Conservation (phyloP, 202 grass and related monocot species). For the Elaeis oleifera region DNA sequence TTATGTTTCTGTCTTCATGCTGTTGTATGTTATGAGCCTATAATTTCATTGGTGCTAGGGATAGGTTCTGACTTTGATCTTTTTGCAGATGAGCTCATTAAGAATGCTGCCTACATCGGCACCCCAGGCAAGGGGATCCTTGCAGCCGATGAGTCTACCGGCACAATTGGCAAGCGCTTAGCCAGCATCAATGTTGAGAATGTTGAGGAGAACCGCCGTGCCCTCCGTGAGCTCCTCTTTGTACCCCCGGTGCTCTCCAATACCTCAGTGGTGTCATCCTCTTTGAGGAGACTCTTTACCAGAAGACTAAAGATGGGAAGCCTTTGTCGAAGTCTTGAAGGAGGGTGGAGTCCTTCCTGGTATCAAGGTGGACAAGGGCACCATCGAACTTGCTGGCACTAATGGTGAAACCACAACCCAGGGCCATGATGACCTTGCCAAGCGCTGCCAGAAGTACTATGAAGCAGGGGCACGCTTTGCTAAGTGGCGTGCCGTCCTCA, state of each 20-base stretch:
- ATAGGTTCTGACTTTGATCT: too few species aligned
- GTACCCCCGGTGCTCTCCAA: conserved; percentile 32
- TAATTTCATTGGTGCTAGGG: too few species aligned
- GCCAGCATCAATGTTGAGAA: conserved; percentile 49
- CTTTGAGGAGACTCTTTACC: conserved; percentile 48
- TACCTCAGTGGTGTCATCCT: conserved; percentile 42
- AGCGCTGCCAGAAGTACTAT: conserved; percentile 29
- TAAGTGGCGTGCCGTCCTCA: conserved; percentile 50
- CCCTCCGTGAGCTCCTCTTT: conserved; percentile 39
- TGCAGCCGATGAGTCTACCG: conserved; percentile 43
- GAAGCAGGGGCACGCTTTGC: conserved; percentile 41
- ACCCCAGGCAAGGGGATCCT: conserved; percentile 47
- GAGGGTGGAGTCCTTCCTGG: conserved; percentile 34
- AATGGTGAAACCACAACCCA: conserved; percentile 51
- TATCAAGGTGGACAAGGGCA: conserved; percentile 49
- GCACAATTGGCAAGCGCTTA: conserved; percentile 44
- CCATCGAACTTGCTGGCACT: conserved; percentile 35
- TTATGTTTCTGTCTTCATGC: too few species aligned
- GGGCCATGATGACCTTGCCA: conserved; percentile 41
- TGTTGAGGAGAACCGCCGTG: conserved; percentile 37
- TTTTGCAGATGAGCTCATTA: conserved; percentile 42
- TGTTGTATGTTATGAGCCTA: too few species aligned
- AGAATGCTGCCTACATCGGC: conserved; percentile 45
- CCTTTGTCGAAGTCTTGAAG: conserved; percentile 36
- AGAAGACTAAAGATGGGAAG: conserved; percentile 35